Conservation (phyloP, 2,329 filamentous ascomycete genomes). For the Scedosporium apiospermum region DNA sequence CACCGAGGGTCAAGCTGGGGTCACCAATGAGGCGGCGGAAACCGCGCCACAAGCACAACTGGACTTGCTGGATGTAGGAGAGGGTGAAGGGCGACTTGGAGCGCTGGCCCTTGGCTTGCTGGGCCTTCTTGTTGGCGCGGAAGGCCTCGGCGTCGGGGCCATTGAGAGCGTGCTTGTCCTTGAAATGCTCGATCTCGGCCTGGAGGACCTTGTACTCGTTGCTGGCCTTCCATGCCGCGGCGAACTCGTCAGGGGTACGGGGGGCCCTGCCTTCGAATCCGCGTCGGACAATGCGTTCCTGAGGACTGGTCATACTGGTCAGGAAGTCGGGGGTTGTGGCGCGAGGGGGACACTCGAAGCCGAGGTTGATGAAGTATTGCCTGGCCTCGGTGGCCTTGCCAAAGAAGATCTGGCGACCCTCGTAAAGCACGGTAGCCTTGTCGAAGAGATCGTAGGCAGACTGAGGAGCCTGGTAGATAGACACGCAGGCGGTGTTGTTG, state of each 20-base stretch:
- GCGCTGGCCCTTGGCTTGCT: conserved; percentile 51
- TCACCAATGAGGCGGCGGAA: conserved; percentile 71
- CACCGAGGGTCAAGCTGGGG: conserved; percentile 60
- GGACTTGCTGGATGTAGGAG: conserved; percentile 64
- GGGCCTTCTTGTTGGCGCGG: conserved; percentile 41
- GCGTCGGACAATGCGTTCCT: conserved; percentile 44
- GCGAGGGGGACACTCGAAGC: conserved; percentile 56
- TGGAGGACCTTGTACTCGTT: conserved; percentile 33
- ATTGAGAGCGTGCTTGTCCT: conserved; percentile 38
- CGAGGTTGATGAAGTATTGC: conserved; percentile 57
- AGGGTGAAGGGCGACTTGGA: conserved; percentile 73
- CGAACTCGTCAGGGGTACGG: conserved; percentile 53
- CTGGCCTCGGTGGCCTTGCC: conserved; percentile 50
- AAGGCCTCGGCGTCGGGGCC: conserved; percentile 48
- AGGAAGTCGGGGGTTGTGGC: conserved; percentile 65
- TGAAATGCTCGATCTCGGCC: conserved; percentile 42
- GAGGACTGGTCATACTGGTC: conserved; percentile 56
- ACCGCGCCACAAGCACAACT: conserved; percentile 72
- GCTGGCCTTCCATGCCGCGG: conserved; percentile 47
- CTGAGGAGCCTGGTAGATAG: conserved; percentile 64
- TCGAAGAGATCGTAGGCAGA: conserved; percentile 55
- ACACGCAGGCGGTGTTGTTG: conserved; percentile 55
- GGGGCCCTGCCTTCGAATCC: conserved; percentile 48
- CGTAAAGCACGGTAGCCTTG: conserved; percentile 49
- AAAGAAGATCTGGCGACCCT: conserved; percentile 54